phyloP scores from a whole-genome alignment of 2,329 filamentous ascomycete species.

The Aspergillus quadrilineatus region DNA sequence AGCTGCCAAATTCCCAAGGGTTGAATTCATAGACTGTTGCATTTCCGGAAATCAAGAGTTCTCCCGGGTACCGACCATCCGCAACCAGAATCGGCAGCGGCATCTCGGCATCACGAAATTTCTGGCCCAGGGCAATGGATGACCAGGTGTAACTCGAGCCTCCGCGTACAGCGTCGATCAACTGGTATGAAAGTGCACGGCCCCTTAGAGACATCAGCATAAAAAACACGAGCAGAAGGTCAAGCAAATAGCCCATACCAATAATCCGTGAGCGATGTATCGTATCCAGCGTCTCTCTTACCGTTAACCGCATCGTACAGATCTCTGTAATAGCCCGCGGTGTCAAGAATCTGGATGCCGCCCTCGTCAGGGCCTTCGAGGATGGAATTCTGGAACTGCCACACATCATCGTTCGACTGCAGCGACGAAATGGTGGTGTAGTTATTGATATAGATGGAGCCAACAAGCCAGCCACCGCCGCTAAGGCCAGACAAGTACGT shows the following conservation, averaged over 20 bases:
- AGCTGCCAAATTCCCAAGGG: conserved; percentile 76
- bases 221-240: no score
- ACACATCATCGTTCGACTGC: conserved; percentile 49
- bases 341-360: conserved; percentile 45
- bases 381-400: conserved; percentile 64
- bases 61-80: conserved; percentile 64
- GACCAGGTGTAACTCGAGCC: conserved; percentile 79
- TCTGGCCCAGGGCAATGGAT: conserved; percentile 64
- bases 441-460: conserved; percentile 74
- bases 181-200: conserved; percentile 79
- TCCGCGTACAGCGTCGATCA: conserved; percentile 73
- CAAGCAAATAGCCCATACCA: conserved; percentile 48
- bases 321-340: conserved; percentile 61
- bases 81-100: conserved; percentile 74
- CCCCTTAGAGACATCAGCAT: conserved; percentile 41
- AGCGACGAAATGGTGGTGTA: conserved; percentile 65
- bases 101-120: conserved; percentile 62
- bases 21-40: conserved; percentile 76
- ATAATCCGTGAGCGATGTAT: conserved; percentile 77
- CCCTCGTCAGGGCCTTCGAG: conserved; percentile 55
- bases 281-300: conserved; percentile 64
- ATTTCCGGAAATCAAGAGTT: conserved; percentile 64
- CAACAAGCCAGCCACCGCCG: conserved; percentile 79
- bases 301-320: conserved; percentile 57
- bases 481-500: conserved; percentile 80